Evolutionary conservation across 2,329 filamentous ascomycete genomes (phyloP).

Genomic region (Epichloe typhina): DNA sequence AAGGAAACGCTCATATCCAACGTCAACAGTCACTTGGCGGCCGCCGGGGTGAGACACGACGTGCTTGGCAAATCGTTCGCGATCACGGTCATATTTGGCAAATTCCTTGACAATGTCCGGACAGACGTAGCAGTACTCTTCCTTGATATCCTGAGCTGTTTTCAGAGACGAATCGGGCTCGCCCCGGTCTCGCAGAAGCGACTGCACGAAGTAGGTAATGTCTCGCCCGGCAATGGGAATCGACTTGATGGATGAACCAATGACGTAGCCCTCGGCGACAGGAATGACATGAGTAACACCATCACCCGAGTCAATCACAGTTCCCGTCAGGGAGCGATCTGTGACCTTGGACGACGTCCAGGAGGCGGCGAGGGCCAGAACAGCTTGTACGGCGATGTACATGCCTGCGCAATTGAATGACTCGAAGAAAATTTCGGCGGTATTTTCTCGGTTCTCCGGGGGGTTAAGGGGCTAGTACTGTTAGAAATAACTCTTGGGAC

Average conservation of each 20-base stretch:
- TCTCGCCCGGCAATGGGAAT: conserved; percentile 96
- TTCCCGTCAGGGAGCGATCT: conserved; percentile 89
- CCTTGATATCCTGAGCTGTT: conserved; percentile 96
- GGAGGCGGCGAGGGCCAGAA: conserved; percentile 88
- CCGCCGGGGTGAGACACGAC: conserved; percentile 77
- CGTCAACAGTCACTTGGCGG: conserved; percentile 72
- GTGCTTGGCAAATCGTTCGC: conserved; percentile 82
- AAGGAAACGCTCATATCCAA: conserved; percentile 95
- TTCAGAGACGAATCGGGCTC: conserved; percentile 95
- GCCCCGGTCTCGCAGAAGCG: conserved; percentile 83
- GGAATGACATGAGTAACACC: conserved; percentile 99
- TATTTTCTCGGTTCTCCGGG: conserved; percentile 98
- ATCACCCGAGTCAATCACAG: conserved; percentile 96
- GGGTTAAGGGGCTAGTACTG: conserved; percentile 72
- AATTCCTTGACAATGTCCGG: conserved; percentile 99
- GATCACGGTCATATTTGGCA: conserved; percentile 82
- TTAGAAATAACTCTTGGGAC: background rate
- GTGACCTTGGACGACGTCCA: conserved; percentile 99
- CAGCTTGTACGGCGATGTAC: conserved; percentile 96
- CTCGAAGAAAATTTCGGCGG: conserved; percentile 99
- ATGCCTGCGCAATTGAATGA: conserved; percentile 98
- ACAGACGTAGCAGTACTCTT: conserved; percentile 96
- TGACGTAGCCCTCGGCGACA: conserved; percentile 96
- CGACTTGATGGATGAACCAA: conserved; percentile 97
- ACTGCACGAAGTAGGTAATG: conserved; percentile 98